These are phyloP conservation scores for Hippophae gyantsensis DNA, from an alignment of 306 rosid genomes.

Conservation along the genomic window DNA sequence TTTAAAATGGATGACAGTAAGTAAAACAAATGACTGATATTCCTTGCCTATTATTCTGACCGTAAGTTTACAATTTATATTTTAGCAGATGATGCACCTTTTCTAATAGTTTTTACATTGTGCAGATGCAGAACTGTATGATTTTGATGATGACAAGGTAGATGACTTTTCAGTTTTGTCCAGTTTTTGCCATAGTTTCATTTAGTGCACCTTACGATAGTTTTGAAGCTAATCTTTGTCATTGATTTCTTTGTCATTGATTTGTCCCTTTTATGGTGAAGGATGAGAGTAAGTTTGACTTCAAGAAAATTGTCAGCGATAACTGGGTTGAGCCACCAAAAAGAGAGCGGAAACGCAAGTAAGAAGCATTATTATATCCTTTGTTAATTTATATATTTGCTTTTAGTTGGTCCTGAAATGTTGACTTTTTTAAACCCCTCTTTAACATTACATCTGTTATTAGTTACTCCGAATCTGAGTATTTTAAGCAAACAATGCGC, in stretches of 20 bases:
- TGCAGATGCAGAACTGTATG: slow-evolving; percentile 92
- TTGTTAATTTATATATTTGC: slow-evolving; percentile 1
- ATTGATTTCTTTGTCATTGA: background rate
- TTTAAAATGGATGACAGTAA: slow-evolving; percentile 98
- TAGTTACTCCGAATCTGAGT: slow-evolving; percentile 94
- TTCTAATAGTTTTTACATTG: slow-evolving; percentile 23
- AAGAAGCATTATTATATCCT: slow-evolving; percentile 11
- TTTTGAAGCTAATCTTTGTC: slow-evolving; percentile 1
- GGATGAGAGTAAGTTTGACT: slow-evolving; percentile 88
- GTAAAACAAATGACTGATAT: slow-evolving; percentile 13
- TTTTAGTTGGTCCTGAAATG: slow-evolving; percentile 7
- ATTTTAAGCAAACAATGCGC: slow-evolving; percentile 96
- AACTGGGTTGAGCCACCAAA: slow-evolving; percentile 97
- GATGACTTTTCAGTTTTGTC: background rate
- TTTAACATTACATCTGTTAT: background rate
- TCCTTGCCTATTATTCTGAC: background rate
- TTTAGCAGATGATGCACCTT: slow-evolving; percentile 1
- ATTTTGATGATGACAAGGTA: slow-evolving; percentile 95
- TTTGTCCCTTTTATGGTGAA: slow-evolving; percentile 17
- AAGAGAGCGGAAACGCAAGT: slow-evolving; percentile 99
- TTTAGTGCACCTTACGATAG: slow-evolving; percentile 4
- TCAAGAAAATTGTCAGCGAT: slow-evolving; percentile 90
- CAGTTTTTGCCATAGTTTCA: background rate
- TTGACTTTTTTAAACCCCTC: slow-evolving; percentile 8
- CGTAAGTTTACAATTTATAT: background rate